Base-by-base conservation (phyloP, 768 basidiomycete genomes). In the Mycena galopus region DNA sequence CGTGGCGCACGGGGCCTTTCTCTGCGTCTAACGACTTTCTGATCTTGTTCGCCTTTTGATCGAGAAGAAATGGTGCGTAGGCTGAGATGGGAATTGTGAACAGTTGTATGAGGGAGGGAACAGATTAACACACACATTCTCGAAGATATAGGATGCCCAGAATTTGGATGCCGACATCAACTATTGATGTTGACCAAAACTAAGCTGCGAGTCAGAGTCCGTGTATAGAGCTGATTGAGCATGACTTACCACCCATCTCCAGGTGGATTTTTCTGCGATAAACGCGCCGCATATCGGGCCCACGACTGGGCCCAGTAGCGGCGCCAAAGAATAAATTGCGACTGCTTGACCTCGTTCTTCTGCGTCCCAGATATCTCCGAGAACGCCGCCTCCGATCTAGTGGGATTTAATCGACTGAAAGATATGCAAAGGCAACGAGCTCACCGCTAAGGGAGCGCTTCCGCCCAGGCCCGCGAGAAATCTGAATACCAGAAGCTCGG, bases 391-490 rank as follows among this genome's bases (percentile, higher is more conserved):
- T 60, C 92, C 93, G 60, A 86, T 78, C 86, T 88, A 21, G 44
- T 65, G 5, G 25, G n/a, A 32, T 32, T 12, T 33, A 19, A 17
- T 2, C 3, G 29, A 57, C 19, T 21, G 16, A 19, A 10, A 0
- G 19, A 21, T 17, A 3, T 84, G 71, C 74, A 17, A n/a, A 84
- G 83, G 65, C 8, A 85, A 86, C 33, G 3, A 77, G 80, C 84
- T n/a, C 73, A 93, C 88, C 6, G 89, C 80, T 2, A 93, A 81
- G 8, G 93, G 91, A 0, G 93, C 93, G 64, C 91, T 91, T 0
- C 93, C 94, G 30, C 93, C 94, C 2, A 94, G 69, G 2, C 93
- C 93, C 1, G 92, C 82, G 2, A 94, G 80, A 73, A 94, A 89
- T 23, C 93, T 88, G 75, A 94, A 94, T 0, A 84, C 90, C 60